Percentiles rank a stretch among this genome's conserved stretches.
Conservation (phyloP, 2,329 filamentous ascomycete genomes). For the Ceratocystis huliohia region DNA sequence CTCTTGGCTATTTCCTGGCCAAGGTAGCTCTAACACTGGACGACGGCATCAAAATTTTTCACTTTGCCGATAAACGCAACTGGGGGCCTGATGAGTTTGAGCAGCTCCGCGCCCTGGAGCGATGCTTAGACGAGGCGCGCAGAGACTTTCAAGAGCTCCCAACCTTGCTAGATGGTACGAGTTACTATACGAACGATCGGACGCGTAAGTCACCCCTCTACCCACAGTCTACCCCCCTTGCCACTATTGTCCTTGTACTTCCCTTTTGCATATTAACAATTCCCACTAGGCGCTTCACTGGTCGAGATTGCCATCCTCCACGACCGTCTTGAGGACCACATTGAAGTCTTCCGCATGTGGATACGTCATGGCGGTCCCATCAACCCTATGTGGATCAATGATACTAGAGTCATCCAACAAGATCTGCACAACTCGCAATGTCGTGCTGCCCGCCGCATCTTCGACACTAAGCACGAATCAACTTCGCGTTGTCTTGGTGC, state of each 20-base stretch:
- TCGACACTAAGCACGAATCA: constrained; percentile 38
- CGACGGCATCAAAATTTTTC: constrained; percentile 42
- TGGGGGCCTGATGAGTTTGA: constrained; percentile 49
- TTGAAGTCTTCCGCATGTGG: constrained; percentile 43
- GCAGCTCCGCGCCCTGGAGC: constrained; percentile 42
- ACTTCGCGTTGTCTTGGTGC: constrained; percentile 43
- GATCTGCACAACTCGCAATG: constrained; percentile 47
- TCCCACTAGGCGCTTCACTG: constrained; percentile 38
- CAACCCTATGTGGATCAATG: constrained; percentile 42
- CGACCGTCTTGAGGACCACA: constrained; percentile 36
- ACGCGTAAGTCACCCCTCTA: constrained; percentile 13
- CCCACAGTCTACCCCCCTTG: neutral
- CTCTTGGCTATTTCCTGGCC: constrained; percentile 46
- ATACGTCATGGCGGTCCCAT: constrained; percentile 41
- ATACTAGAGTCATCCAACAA: constrained; percentile 37
- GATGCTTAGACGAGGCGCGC: constrained; percentile 45
- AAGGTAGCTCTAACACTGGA: constrained; percentile 42
- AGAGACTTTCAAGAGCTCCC: constrained; percentile 48
- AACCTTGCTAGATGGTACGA: constrained; percentile 41
- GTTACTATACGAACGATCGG: constrained; percentile 44
- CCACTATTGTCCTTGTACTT: neutral
- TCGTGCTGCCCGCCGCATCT: constrained; percentile 44
- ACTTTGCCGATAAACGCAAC: constrained; percentile 44
- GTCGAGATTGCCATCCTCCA: constrained; percentile 37
- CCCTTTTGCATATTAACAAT: neutral